Percentiles rank a stretch among this genome's conserved stretches.
Evolutionary conservation across 768 basidiomycete species (phyloP).

Genomic region (Mycena indigotica): DNA sequence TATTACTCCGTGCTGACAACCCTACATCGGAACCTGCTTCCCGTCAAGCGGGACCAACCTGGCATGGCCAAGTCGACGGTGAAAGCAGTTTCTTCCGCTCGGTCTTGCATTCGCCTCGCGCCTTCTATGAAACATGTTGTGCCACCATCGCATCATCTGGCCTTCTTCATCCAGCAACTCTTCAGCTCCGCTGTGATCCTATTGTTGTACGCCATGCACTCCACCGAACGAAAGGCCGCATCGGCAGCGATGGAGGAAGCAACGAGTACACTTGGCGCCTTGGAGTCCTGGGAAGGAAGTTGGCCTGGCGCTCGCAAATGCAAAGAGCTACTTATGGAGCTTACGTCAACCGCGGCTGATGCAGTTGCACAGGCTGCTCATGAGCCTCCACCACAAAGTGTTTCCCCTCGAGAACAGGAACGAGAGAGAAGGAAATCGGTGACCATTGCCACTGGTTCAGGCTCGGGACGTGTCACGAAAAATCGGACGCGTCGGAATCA

Average conservation of each 20-base stretch:
- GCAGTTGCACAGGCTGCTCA: slow-evolving; percentile 51
- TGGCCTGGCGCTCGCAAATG: slow-evolving; percentile 91
- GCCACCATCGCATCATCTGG: slow-evolving; percentile 82
- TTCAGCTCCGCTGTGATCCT: slow-evolving; percentile 89
- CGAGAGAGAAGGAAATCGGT: slow-evolving; percentile 61
- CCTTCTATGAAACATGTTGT: slow-evolving; percentile 84
- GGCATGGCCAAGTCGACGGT: slow-evolving; percentile 70
- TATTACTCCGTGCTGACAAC: slow-evolving; percentile 88
- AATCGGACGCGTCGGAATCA: slow-evolving; percentile 54
- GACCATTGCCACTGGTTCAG: slow-evolving; percentile 48
- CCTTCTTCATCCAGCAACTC: slow-evolving; percentile 87
- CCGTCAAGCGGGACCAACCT: slow-evolving; percentile 72
- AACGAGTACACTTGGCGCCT: slow-evolving; percentile 64
- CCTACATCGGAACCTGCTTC: slow-evolving; percentile 85
- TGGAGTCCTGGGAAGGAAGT: slow-evolving; percentile 80
- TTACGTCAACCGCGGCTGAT: slow-evolving; percentile 68
- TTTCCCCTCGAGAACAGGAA: slow-evolving; percentile 25
- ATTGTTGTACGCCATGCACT: slow-evolving; percentile 84
- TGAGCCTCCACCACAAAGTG: slow-evolving; percentile 27
- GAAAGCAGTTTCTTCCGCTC: slow-evolving; percentile 82
- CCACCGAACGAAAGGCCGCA: slow-evolving; percentile 64
- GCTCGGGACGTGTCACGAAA: slow-evolving; percentile 48
- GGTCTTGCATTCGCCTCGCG: slow-evolving; percentile 82
- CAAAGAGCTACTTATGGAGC: slow-evolving; percentile 74
- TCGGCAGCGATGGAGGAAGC: slow-evolving; percentile 82